Percentiles rank a stretch among this genome's conserved stretches.
Evolutionary conservation across 169 alveolate species (phyloP).

Genomic region (Pseudocohnilembus persalinus): DNA sequence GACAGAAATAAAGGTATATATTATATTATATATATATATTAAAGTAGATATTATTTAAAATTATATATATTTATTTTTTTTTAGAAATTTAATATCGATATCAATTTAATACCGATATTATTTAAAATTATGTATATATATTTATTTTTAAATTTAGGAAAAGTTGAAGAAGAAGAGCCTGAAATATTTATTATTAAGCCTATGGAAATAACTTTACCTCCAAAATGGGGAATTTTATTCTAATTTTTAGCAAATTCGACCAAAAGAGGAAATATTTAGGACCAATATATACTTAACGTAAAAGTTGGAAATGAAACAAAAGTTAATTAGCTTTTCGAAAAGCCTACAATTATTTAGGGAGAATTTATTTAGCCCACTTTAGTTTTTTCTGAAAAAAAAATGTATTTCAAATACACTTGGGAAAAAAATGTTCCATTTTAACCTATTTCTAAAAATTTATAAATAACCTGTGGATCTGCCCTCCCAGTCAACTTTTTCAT

Average conservation of each 20-base stretch:
- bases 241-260: conserved; percentile 85
- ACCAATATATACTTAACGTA: conserved; percentile 81
- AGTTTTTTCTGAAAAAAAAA: conserved; percentile 75
- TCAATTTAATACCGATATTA: no score
- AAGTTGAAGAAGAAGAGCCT: conserved; percentile 41
- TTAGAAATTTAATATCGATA: no score
- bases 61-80: no score
- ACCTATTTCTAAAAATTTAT: conserved; percentile 80
- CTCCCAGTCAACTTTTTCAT: conserved; percentile 82
- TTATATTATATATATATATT: no score
- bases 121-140: no score
- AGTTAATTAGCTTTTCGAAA: conserved; percentile 75
- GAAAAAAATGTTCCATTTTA: conserved; percentile 82
- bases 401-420: conserved; percentile 85
- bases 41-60: no score
- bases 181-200: conserved; percentile 70
- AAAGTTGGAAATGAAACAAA: conserved; percentile 86
- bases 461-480: conserved; percentile 80
- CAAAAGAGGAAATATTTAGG: conserved; percentile 82
- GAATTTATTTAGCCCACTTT: conserved; percentile 86
- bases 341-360: conserved; percentile 81
- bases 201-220: conserved; percentile 64
- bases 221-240: conserved; percentile 82
- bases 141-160: no score
- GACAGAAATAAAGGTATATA: conserved; percentile 36